These are phyloP conservation scores for Stereum hirsutum DNA, from an alignment of 1,284 basidiomycete species.

Conservation along the genomic window DNA sequence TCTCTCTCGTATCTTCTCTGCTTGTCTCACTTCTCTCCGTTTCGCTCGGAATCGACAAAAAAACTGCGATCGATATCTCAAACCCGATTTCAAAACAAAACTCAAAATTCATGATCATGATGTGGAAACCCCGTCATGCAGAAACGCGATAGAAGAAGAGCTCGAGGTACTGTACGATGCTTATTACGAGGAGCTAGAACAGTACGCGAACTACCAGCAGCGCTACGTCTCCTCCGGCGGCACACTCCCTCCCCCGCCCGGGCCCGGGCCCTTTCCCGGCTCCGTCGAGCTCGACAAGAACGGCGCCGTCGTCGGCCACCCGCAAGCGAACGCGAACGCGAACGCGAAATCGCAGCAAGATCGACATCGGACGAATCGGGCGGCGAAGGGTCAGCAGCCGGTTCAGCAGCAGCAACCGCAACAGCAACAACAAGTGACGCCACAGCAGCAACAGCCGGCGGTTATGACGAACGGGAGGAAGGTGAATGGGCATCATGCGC, in stretches of 20 bases:
- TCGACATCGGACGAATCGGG: slow-evolving; percentile 24
- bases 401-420: slow-evolving; percentile 8
- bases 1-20: slow-evolving; percentile 2
- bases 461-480: not conserved
- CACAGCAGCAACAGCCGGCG: not conserved
- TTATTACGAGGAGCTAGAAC: slow-evolving; percentile 99
- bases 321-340: slow-evolving; percentile 26
- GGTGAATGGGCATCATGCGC: too few relatives aligned
- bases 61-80: too few relatives aligned
- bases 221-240: slow-evolving; percentile 83
- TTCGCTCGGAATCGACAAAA: too few relatives aligned
- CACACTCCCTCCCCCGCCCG: slow-evolving; percentile 83
- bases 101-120: too few relatives aligned
- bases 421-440: not conserved
- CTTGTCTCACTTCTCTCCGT: slow-evolving; percentile 1
- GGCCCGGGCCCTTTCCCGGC: slow-evolving; percentile 97
- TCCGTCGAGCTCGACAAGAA: slow-evolving; percentile 93
- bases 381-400: not conserved
- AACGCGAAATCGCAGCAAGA: slow-evolving; percentile 23
- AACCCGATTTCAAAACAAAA: too few relatives aligned
- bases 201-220: slow-evolving; percentile 96
- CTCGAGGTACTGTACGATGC: slow-evolving; percentile 98
- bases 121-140: slow-evolving; percentile 28
- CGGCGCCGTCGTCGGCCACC: slow-evolving; percentile 68
- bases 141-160: slow-evolving; percentile 97